Conservation (phyloP, 805 yeast species). For the Ogataea trehalophila region DNA sequence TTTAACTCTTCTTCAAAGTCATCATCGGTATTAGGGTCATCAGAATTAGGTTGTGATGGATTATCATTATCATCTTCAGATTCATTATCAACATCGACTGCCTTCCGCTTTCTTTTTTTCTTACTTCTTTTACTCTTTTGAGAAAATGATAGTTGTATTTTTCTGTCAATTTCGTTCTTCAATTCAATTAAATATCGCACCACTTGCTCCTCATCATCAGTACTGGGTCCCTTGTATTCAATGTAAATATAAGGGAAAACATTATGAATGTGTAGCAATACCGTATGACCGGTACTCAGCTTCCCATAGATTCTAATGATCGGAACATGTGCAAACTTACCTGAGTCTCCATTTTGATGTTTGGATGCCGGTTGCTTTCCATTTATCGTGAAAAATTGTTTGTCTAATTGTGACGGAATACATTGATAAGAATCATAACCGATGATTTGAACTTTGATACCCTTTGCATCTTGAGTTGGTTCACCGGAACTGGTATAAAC, state of each 20-base stretch:
- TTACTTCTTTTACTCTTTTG: conserved; percentile 12
- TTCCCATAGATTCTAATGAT: conserved; percentile 74
- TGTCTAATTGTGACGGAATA: conserved; percentile 52
- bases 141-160: conserved; percentile 36
- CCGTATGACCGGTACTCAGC: conserved; percentile 53
- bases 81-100: conserved; percentile 5
- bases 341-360: conserved; percentile 2
- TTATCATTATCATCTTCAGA: conserved; percentile 14
- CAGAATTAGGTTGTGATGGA: conserved; percentile 10
- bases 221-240: conserved; percentile 44
- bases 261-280: conserved; percentile 74
- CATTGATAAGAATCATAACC: conserved; percentile 62
- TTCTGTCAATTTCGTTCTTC: conserved; percentile 40
- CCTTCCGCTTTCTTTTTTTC: conserved; percentile 3
- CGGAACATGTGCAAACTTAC: conserved; percentile 52
- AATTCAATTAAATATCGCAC: conserved; percentile 35
- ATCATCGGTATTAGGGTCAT: conserved; percentile 10
- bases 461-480: conserved; percentile 2
- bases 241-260: conserved; percentile 77
- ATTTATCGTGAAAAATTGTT: conserved; percentile 30
- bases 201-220: conserved; percentile 19
- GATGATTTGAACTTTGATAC: conserved; percentile 51
- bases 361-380: conserved; percentile 8
- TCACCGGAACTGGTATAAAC: neutral
- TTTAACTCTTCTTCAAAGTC: neutral